Conservation (phyloP, 2,329 filamentous ascomycete genomes). For the Colletotrichum karsti region DNA sequence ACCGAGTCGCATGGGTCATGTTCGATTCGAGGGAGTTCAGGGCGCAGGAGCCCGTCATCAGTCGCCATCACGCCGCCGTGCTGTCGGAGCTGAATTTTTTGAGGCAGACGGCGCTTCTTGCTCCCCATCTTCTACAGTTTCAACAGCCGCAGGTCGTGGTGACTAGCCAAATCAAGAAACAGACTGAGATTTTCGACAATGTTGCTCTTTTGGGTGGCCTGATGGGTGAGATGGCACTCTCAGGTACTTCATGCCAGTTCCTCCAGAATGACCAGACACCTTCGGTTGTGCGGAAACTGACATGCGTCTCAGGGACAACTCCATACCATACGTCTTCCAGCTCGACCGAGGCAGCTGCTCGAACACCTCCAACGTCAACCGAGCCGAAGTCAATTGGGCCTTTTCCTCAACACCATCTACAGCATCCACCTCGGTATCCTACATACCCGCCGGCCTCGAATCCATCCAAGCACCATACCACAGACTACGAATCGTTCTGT, state of each 20-base stretch:
- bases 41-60: conserved; percentile 36
- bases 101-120: background rate
- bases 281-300: background rate
- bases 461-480: background rate
- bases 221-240: background rate
- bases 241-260: background rate
- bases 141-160: background rate
- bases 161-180: background rate
- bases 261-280: background rate
- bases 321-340: background rate
- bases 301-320: background rate
- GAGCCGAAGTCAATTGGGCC: background rate
- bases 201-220: conserved; percentile 2
- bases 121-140: background rate
- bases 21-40: conserved; percentile 36
- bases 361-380: background rate
- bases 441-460: background rate
- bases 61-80: conserved; percentile 38
- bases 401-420: background rate
- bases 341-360: background rate
- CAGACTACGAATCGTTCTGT: background rate
- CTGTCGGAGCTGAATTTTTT: conserved; percentile 39
- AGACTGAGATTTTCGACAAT: background rate
- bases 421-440: background rate
- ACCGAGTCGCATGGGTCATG: conserved; percentile 35